Base-by-base conservation (phyloP, 768 basidiomycete genomes). In the Tylopilus balloui region DNA sequence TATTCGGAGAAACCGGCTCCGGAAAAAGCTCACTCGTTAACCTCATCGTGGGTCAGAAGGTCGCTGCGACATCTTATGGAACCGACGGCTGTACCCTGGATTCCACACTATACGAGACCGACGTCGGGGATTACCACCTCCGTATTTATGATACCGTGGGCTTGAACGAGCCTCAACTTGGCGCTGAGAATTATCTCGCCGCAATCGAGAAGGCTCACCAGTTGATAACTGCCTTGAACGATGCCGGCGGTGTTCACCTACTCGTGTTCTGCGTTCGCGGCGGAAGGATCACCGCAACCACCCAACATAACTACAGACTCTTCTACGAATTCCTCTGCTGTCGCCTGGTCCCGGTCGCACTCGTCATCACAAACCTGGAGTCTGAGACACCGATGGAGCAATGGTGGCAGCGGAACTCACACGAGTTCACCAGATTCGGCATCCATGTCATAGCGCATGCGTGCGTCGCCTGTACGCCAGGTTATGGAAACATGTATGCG, bases 21-120 rank as follows among this genome's bases (percentile, higher is more conserved):
- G 69, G 70, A 3, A 77, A 77, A 56, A 77, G 75, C 56, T 73
- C 71, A 3, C 61, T 76, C 25, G 53, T 76, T 24, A 76, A 76
- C 56, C 67, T 77, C 64, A 59, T 76, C 41, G 49, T 60, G n/a
- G 65, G 62, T 11, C 24, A 48, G 3, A 48, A 65, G 0, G 46
- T 58, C 12, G 73, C 73, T 14, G 35, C 45, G 2, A 64, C 65
- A 13, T 72, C 71, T 8, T 64, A 61, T 42, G 55, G 60, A 6
- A 66, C 66, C 10, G 51, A 55, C 7, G 73, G 74, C 5, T 71
- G 67, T 46, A 76, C 75, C 4, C 58, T 73, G 40, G 42, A 62
- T 27, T 67, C 62, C 28, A 52, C 57, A 29, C 35, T 62, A 25
- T 54, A 64, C 53, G 47, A 52, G 31, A 62, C 55, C 42, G 1